These are phyloP conservation scores for Cercospora janseana DNA, from an alignment of 2,329 filamentous ascomycete genomes.

Conservation along the genomic window DNA sequence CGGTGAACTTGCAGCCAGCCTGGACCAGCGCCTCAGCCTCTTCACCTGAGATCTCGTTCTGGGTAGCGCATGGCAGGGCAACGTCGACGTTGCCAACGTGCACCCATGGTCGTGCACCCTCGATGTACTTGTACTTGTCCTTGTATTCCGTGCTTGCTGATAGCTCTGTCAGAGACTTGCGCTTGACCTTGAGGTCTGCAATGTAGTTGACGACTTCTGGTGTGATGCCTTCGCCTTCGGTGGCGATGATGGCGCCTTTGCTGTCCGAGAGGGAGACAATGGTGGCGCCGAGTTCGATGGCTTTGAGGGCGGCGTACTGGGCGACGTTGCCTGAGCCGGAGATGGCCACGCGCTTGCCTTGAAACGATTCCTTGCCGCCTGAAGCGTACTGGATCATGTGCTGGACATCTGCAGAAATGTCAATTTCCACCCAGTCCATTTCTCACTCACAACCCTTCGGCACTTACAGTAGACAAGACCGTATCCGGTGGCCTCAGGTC, in stretches of 20 bases:
- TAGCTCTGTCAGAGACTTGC: conserved; percentile 76
- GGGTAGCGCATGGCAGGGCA: conserved; percentile 87
- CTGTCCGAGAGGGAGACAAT: conserved; percentile 94
- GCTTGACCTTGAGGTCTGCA: conserved; percentile 80
- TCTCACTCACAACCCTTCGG: neutral
- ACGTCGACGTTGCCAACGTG: conserved; percentile 88
- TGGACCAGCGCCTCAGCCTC: conserved; percentile 81
- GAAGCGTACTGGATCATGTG: conserved; percentile 91
- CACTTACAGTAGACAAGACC: conserved; percentile 79
- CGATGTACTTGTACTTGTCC: conserved; percentile 78
- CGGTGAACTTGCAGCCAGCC: conserved; percentile 77
- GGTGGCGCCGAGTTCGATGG: conserved; percentile 89
- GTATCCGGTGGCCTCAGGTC: conserved; percentile 94
- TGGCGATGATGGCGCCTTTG: conserved; percentile 77
- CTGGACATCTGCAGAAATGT: conserved; percentile 61
- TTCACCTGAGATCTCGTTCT: conserved; percentile 93
- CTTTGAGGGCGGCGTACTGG: conserved; percentile 94
- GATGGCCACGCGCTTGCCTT: conserved; percentile 90
- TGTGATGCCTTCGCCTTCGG: conserved; percentile 68
- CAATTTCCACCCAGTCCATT: neutral
- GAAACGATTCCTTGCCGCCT: conserved; percentile 74
- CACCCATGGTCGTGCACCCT: conserved; percentile 84
- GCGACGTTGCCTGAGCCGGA: conserved; percentile 97
- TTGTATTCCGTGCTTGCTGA: conserved; percentile 55
- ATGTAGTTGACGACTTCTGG: conserved; percentile 77